These are phyloP conservation scores for Vigna trinervia DNA, from an alignment of 306 rosid species.

Conservation along the genomic window DNA sequence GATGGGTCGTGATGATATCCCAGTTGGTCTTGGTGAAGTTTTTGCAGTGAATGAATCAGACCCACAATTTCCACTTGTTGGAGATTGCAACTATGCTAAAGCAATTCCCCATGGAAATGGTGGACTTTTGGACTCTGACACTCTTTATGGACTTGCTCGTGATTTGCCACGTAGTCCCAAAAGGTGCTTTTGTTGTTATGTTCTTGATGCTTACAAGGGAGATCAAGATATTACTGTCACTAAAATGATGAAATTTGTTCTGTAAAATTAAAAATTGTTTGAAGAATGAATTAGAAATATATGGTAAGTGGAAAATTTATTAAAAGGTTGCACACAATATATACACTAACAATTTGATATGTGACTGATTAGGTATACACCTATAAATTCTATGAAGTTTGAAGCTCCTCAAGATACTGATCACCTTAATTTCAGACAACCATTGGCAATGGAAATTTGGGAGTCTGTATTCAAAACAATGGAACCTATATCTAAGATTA, in stretches of 20 bases:
- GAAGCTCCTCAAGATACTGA: conserved; percentile 76
- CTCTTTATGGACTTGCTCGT: conserved; percentile 89
- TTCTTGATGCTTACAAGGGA: neutral
- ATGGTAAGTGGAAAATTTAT: neutral
- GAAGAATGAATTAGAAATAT: too few species aligned
- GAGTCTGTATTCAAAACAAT: conserved; percentile 57
- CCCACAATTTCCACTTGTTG: conserved; percentile 56
- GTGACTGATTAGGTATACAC: conserved; percentile 65
- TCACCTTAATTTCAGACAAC: conserved; percentile 77
- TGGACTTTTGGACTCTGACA: conserved; percentile 87
- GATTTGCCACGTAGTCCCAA: conserved; percentile 81
- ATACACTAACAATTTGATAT: conserved; percentile 19
- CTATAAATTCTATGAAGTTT: conserved; percentile 61
- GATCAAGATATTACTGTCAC: too few species aligned
- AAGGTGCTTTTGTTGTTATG: conserved; percentile 56
- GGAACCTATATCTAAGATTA: conserved; percentile 69
- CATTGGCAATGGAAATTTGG: conserved; percentile 82
- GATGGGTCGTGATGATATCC: conserved; percentile 97
- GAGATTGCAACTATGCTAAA: conserved; percentile 69
- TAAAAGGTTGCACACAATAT: neutral
- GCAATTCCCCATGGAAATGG: conserved; percentile 91
- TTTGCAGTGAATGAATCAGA: conserved; percentile 75
- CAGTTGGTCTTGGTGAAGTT: conserved; percentile 77
- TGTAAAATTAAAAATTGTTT: too few species aligned
- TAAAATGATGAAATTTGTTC: too few species aligned